Percentiles rank a stretch among this genome's conserved stretches.
These are phyloP conservation scores for Xanthoparmelia taractica DNA, from an alignment of 495 filamentous ascomycete species.

Conservation along the genomic window DNA sequence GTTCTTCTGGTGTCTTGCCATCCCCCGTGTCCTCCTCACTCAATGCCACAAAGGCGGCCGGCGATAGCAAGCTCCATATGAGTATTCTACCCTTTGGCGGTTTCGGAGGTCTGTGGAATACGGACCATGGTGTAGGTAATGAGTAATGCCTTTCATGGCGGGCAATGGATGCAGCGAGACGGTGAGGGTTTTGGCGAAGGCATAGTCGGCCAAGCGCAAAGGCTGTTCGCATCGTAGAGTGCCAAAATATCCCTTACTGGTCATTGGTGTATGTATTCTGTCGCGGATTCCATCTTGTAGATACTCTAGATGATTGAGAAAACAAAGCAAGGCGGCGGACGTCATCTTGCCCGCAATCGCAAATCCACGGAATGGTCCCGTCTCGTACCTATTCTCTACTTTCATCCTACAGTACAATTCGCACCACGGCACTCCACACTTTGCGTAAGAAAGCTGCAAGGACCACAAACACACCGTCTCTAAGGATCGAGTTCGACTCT, in stretches of 20 bases:
- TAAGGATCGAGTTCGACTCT: not conserved
- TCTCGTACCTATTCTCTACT: not conserved
- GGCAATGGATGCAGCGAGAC: constrained; percentile 19
- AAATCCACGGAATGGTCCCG: not conserved
- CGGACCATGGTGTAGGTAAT: constrained; percentile 14
- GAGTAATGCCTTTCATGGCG: constrained; percentile 29
- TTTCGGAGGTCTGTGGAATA: constrained; percentile 18
- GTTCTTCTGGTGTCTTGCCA: constrained; percentile 66
- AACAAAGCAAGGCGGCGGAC: not conserved
- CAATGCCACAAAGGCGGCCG: constrained; percentile 64
- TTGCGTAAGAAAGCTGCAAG: not conserved
- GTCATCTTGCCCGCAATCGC: constrained; percentile 15
- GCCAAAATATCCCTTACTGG: not conserved
- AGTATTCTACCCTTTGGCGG: constrained; percentile 29
- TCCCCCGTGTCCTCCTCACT: constrained; percentile 56
- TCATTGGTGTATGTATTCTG: not conserved
- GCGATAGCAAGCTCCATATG: constrained; percentile 41
- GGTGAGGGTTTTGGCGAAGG: constrained; percentile 32
- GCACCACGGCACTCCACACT: not conserved
- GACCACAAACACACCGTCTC: not conserved
- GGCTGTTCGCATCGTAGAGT: constrained; percentile 46
- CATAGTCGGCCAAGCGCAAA: constrained; percentile 48
- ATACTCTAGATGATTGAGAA: not conserved
- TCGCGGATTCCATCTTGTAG: not conserved
- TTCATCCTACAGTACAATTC: not conserved